Base-by-base conservation (phyloP, 2,329 filamentous ascomycete species). In the Magnaporthiopsis poae region DNA sequence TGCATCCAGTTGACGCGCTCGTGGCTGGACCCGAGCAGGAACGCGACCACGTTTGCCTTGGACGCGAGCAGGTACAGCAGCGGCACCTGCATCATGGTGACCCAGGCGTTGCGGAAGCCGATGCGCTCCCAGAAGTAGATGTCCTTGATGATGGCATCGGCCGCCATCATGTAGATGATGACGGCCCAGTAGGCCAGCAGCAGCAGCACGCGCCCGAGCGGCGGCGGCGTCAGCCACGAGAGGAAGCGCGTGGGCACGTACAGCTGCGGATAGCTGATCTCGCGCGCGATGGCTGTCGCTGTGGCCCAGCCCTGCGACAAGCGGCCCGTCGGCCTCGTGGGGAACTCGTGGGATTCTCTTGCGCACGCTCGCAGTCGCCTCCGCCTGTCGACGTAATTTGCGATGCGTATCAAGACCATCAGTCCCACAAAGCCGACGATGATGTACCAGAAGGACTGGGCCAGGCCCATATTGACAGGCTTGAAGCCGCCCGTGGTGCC, bases 1-100 rank as follows among this genome's bases (percentile, higher is more conserved):
- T 91, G 89, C 65, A 90, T 76, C 88, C 88, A 91, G 73, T 90
- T 90, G 67, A 91, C 78, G 11, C 86, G 82, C 75, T 91, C 88
- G 71, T 90, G 86, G 68, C 87, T 86, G 12, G 83, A 81, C 13
- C 88, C 88, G 4, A 83, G 80, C 31, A 91, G 75, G 65, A 81
- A 78, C 0, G 85, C 87, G n/a, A 90, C 76, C 27, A 86, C 71
- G 69, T 80, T 87, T 68, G 82, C 80, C 72, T 88, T 87, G 69
- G 83, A 83, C 33, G 85, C 81, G 18, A 90, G 80, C 2, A 90
- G 78, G 71, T 86, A 88, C 12, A 89, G 77, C 27, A 90, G 77
- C 0, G 87, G 87, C 60, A 90, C 80, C 73, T 90, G 88, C 2
- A 82, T 85, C 62, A 88, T 77, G 12, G 85, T 83, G 33, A 89